Evolutionary conservation across 2,329 filamentous ascomycete species (phyloP).

Genomic region (Aspergillus proliferans): DNA sequence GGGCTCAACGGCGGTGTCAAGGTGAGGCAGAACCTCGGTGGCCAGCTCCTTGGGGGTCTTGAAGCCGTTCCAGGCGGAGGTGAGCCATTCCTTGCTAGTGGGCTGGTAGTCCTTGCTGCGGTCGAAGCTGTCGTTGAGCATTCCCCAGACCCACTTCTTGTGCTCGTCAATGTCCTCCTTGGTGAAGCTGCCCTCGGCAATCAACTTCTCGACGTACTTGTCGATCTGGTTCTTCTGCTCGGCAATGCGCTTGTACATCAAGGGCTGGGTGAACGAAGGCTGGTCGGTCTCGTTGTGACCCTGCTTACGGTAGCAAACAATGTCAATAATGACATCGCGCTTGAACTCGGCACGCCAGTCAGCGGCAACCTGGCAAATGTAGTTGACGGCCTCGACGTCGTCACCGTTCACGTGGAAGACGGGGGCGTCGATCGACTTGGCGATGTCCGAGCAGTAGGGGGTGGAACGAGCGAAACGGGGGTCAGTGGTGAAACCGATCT

Average conservation of each 20-base stretch:
- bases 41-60: conserved; percentile 97
- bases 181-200: conserved; percentile 89
- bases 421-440: conserved; percentile 95
- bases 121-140: conserved; percentile 95
- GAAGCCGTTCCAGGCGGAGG: conserved; percentile 98
- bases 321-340: conserved; percentile 94
- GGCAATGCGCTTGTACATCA: conserved; percentile 98
- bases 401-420: conserved; percentile 99
- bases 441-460: conserved; percentile 97
- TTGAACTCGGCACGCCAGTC: conserved; percentile 99
- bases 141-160: conserved; percentile 99
- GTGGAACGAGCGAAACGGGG: conserved; percentile 95
- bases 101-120: conserved; percentile 97
- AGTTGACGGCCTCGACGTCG: conserved; percentile 97
- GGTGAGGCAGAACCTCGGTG: conserved; percentile 86
- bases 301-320: conserved; percentile 98
- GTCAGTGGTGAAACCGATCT: conserved; percentile 99
- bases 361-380: conserved; percentile 90
- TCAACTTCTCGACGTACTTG: conserved; percentile 84
- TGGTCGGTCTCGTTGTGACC: conserved; percentile 99
- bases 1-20: conserved; percentile 71
- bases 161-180: conserved; percentile 98
- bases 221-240: conserved; percentile 79
- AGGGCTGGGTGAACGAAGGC: conserved; percentile 96
- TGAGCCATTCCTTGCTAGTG: conserved; percentile 95